phyloP scores from a whole-genome alignment of 179 eudicot genomes.

The Sideroxylon spinosum region DNA sequence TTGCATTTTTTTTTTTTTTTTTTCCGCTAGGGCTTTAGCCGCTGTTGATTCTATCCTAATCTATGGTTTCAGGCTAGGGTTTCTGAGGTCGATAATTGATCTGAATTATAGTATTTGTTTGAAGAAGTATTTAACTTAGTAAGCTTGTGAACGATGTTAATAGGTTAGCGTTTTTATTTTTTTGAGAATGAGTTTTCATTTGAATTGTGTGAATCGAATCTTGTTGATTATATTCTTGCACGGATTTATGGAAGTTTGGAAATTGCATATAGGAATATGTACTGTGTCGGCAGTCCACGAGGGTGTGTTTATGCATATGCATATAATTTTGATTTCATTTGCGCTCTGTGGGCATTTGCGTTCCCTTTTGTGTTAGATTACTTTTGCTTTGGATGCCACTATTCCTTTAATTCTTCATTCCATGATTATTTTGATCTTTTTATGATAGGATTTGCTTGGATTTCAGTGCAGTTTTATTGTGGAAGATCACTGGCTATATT shows the following conservation, averaged over 20 bases:
- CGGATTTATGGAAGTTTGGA: background rate
- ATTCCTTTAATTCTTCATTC: background rate
- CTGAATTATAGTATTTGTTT: background rate
- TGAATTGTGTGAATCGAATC: background rate
- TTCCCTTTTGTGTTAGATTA: background rate
- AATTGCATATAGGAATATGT: background rate
- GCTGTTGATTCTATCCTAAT: background rate
- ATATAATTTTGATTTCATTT: background rate
- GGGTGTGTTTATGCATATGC: no score
- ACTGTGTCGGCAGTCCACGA: background rate
- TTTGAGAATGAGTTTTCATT: background rate
- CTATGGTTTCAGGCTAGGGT: slow-evolving; percentile 9
- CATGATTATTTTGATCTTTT: background rate
- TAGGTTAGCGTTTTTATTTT: background rate
- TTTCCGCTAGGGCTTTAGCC: background rate
- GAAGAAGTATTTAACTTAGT: background rate
- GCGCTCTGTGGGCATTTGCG: background rate
- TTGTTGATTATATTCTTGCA: background rate
- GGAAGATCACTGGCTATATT: no score
- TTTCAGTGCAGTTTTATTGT: background rate
- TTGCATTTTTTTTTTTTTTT: background rate
- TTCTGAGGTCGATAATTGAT: slow-evolving; percentile 4
- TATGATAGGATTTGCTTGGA: background rate
- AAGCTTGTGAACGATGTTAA: background rate
- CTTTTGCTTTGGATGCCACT: background rate